phyloP scores from a whole-genome alignment of 2,329 filamentous ascomycete species.

The Alternaria triticina region DNA sequence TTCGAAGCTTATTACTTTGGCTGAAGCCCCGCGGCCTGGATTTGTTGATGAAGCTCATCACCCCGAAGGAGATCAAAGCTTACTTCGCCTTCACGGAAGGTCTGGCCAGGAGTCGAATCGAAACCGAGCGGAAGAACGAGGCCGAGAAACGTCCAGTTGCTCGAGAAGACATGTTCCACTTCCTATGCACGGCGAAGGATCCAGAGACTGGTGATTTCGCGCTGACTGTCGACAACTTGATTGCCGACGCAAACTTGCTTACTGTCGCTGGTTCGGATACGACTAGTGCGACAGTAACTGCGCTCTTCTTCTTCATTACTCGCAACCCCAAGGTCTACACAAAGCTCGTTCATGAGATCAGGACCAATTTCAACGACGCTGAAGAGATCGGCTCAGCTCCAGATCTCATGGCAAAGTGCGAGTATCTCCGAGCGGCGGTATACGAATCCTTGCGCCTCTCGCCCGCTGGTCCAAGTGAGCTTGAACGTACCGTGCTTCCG shows the following conservation, averaged over 20 bases:
- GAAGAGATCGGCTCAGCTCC: constrained; percentile 17
- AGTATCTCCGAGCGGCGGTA: constrained; percentile 24
- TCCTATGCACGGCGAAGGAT: constrained; percentile 50
- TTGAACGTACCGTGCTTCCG: constrained; percentile 17
- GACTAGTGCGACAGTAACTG: constrained; percentile 9
- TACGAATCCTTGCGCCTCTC: constrained; percentile 23
- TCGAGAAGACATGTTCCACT: constrained; percentile 48
- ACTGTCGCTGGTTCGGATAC: constrained; percentile 25
- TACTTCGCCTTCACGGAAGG: constrained; percentile 11
- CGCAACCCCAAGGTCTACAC: constrained; percentile 8
- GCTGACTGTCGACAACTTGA: constrained; percentile 45
- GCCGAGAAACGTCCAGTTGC: constrained; percentile 3
- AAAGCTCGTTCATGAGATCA: constrained; percentile 22
- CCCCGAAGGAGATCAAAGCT: constrained; percentile 8
- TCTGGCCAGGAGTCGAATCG: constrained; percentile 1
- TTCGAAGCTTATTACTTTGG: constrained; percentile 16
- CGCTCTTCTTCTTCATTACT: constrained; percentile 20
- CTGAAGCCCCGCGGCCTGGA: constrained; percentile 17
- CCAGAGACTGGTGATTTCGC: constrained; percentile 44
- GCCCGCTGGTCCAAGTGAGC: constrained; percentile 20
- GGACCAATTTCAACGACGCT: constrained; percentile 5
- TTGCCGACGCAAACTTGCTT: constrained; percentile 24
- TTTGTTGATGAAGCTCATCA: constrained; percentile 8
- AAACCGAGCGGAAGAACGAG: constrained; percentile 1
- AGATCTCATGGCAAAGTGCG: constrained; percentile 2